Evolutionary conservation across 805 yeast species (phyloP).

Genomic region (Ogataea polymorpha): DNA sequence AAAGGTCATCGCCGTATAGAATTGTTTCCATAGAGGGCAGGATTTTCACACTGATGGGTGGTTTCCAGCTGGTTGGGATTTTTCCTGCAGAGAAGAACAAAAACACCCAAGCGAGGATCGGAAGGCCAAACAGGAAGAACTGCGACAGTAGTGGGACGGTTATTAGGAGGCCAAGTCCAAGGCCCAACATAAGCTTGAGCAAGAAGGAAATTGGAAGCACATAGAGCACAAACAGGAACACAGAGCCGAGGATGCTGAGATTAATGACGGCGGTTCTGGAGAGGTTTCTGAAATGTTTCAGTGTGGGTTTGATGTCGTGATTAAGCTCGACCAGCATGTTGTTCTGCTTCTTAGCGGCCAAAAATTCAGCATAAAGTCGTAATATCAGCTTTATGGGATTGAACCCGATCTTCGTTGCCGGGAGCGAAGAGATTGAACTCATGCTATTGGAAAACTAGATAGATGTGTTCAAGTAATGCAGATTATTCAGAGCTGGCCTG

Average conservation of each 20-base stretch:
- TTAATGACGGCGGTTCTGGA: slow-evolving; percentile 40
- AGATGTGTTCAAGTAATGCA: background rate
- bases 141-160: slow-evolving; percentile 75
- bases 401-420: slow-evolving; percentile 4
- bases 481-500: too few relatives aligned
- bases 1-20: slow-evolving; percentile 85
- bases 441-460: background rate
- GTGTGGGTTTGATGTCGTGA: slow-evolving; percentile 20
- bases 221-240: slow-evolving; percentile 56
- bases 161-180: slow-evolving; percentile 45
- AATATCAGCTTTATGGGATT: slow-evolving; percentile 18
- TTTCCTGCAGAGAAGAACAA: slow-evolving; percentile 74
- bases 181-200: slow-evolving; percentile 31
- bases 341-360: slow-evolving; percentile 16
- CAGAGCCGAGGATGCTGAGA: slow-evolving; percentile 37
- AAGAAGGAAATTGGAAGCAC: slow-evolving; percentile 55
- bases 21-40: slow-evolving; percentile 91
- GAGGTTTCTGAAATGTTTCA: slow-evolving; percentile 21
- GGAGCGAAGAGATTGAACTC: background rate
- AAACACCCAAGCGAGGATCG: slow-evolving; percentile 82
- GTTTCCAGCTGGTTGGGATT: slow-evolving; percentile 72
- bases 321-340: slow-evolving; percentile 21
- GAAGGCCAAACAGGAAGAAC: slow-evolving; percentile 78
- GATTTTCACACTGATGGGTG: slow-evolving; percentile 84
- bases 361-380: slow-evolving; percentile 21